Conservation (phyloP, 257 asterid species). For the Solanum medicagineum region DNA sequence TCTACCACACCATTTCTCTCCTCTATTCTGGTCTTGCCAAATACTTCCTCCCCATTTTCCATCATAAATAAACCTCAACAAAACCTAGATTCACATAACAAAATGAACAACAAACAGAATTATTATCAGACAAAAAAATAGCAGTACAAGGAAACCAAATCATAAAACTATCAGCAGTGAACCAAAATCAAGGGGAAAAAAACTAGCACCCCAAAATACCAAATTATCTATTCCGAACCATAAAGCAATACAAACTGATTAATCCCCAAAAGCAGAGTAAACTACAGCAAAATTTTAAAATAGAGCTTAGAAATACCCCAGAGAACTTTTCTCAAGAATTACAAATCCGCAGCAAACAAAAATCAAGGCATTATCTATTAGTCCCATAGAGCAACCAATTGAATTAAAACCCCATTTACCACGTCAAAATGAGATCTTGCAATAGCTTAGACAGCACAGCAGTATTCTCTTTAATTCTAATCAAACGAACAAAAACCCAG, state of each 20-base stretch:
- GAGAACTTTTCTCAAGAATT: background rate
- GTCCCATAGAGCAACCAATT: background rate
- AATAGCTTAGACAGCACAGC: background rate
- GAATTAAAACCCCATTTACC: background rate
- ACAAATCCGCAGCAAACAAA: background rate
- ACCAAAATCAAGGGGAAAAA: background rate
- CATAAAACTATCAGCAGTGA: background rate
- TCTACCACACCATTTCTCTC: constrained; percentile 19
- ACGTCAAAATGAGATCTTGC: background rate
- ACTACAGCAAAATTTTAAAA: background rate
- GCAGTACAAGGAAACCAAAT: background rate
- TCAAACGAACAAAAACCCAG: background rate
- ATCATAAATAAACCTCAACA: constrained; percentile 24
- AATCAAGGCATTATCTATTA: background rate
- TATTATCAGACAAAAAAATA: background rate
- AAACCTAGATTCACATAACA: constrained; percentile 27
- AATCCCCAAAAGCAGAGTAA: background rate
- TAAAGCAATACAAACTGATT: background rate
- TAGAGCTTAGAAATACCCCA: background rate
- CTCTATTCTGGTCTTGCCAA: constrained; percentile 22
- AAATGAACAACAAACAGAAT: background rate
- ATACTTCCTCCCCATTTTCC: constrained; percentile 50
- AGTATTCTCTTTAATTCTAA: background rate
- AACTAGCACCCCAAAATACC: background rate
- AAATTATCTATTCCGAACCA: background rate